Evolutionary conservation across 2,329 filamentous ascomycete species (phyloP).

Genomic region (Aspergillus felis): DNA sequence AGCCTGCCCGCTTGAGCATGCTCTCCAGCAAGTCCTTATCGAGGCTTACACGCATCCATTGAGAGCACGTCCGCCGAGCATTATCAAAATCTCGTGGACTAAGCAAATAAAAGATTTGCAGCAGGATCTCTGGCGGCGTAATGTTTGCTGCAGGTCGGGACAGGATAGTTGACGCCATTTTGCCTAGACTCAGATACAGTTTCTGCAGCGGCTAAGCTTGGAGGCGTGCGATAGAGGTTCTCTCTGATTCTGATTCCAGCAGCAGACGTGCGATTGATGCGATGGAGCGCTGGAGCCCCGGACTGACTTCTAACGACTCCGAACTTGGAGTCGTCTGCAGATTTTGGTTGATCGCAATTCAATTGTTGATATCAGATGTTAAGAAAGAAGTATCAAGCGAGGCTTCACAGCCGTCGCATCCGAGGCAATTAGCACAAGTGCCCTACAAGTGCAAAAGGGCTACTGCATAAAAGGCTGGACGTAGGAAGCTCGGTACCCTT

Average conservation of each 20-base stretch:
- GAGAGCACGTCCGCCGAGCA: conserved; percentile 56
- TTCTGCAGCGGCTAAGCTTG: neutral
- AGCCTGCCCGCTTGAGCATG: conserved; percentile 56
- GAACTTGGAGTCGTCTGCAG: neutral
- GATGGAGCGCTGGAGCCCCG: neutral
- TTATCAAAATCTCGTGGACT: conserved; percentile 54
- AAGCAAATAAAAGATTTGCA: conserved; percentile 45
- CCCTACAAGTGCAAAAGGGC: neutral
- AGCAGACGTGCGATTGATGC: neutral
- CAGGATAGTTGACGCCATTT: conserved; percentile 1
- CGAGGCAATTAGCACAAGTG: neutral
- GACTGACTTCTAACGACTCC: neutral
- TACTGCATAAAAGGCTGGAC: neutral
- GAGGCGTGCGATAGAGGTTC: neutral
- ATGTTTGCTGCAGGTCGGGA: conserved; percentile 29
- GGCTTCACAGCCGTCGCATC: neutral
- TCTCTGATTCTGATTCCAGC: neutral
- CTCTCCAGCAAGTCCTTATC: conserved; percentile 46
- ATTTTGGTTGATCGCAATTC: neutral
- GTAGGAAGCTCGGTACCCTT: neutral
- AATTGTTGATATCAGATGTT: neutral
- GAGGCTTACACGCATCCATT: conserved; percentile 59
- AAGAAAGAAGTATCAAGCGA: neutral
- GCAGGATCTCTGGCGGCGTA: conserved; percentile 48
- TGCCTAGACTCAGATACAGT: neutral